Base-by-base conservation (phyloP, 805 yeast genomes). In the Yueomyces sinensis region DNA sequence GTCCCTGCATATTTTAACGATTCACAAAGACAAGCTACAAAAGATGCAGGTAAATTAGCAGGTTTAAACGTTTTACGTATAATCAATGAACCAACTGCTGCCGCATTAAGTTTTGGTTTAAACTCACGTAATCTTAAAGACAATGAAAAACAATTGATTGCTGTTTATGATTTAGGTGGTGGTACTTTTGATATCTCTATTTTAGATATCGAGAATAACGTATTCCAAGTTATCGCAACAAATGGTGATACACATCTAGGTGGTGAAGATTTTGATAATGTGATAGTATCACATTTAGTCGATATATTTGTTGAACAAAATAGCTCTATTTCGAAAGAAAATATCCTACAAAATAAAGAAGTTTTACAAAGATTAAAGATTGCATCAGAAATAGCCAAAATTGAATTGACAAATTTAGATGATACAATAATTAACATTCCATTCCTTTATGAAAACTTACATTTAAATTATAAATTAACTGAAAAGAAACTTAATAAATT, bases 1-100 rank as follows among this genome's bases (percentile, higher is more conserved):
- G 91, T 81, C 13, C 91, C 91, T 33, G 89, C 89, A 14, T 80
- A 80, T 58, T 80, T 80, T 67, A 79, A 80, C 57, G 91, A 80
- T 55, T 68, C 81, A 32, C 91, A 80, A 58, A 68, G 91, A 60
- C 87, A 76, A 55, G 87, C 87, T 17, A 80, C 91, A 32, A 86
- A 86, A 70, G 94, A 86, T 62, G 95, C 89, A 1, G 93, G 89
- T 24, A 65, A 67, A 47, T 59, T 77, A 44, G 81, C 80, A n/a
- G 89, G 89, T 18, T 57, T 81, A 44, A 75, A 80, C 38, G 81
- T 81, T 20, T 57, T 80, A 46, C 64, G 93, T 54, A 86, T 81
- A 31, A 70, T 81, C 23, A 81, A 81, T 56, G 91, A 81, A 57
- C 91, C 91, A 29, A 81, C 91, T 17, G 89, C 89, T 9, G 89